Percentiles rank a stretch among this genome's conserved stretches.
These are phyloP conservation scores for Cryptomeria japonica DNA, from an alignment of 75 land plant genomes.

Conservation along the genomic window DNA sequence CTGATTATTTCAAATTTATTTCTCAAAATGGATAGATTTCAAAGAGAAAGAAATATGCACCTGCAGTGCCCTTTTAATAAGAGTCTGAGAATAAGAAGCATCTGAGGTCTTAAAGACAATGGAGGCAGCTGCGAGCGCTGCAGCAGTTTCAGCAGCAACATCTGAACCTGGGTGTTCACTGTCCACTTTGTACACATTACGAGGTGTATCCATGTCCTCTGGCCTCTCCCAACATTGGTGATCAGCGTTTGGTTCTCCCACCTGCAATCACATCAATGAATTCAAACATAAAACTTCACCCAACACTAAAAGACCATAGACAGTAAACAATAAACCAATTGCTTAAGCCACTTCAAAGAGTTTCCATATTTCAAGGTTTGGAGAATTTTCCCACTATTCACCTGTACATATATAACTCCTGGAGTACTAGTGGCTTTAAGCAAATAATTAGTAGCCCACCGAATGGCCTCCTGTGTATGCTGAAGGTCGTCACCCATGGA, in stretches of 20 bases:
- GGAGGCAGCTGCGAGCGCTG: conserved; percentile 54
- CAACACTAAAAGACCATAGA: background rate
- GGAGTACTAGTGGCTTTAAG: conserved; percentile 40
- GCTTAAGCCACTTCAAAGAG: conserved; percentile 28
- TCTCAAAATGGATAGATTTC: too few relatives aligned
- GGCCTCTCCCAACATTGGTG: conserved; percentile 50
- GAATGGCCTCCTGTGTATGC: conserved; percentile 42
- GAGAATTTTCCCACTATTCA: background rate
- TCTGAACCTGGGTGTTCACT: conserved; percentile 32
- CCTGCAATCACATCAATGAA: background rate
- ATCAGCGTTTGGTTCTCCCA: conserved; percentile 23
- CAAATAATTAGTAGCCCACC: conserved; percentile 87
- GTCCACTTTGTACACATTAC: conserved; percentile 28
- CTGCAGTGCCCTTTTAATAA: conserved; percentile 26
- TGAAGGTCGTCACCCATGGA: conserved; percentile 43
- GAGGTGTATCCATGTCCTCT: conserved; percentile 26
- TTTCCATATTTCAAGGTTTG: conserved; percentile 63
- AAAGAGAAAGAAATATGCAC: too few relatives aligned
- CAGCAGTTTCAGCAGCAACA: conserved; percentile 48
- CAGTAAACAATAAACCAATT: background rate
- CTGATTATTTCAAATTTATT: too few relatives aligned
- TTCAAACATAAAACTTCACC: too few relatives aligned
- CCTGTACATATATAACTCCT: conserved; percentile 26
- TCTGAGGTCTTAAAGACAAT: conserved; percentile 29
- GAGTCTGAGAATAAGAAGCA: conserved; percentile 25